These are phyloP conservation scores for Prunus padus DNA, from an alignment of 306 rosid genomes.

Conservation along the genomic window DNA sequence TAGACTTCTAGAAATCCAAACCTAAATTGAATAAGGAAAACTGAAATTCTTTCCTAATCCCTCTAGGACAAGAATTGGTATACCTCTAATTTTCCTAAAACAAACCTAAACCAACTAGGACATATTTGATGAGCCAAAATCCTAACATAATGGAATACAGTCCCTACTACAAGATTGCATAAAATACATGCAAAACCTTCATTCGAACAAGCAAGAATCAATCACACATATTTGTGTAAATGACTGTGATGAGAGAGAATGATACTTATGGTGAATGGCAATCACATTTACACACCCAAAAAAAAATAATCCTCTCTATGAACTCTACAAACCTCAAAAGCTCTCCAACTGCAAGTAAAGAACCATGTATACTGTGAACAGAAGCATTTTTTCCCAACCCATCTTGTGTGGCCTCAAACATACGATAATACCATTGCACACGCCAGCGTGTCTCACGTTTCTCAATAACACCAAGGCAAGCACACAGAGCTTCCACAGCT, in stretches of 20 bases:
- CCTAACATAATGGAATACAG: background rate
- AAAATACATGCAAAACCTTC: background rate
- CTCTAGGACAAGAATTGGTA: too few relatives aligned
- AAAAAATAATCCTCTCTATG: conserved; percentile 15
- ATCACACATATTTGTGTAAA: background rate
- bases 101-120: too few relatives aligned
- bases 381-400: conserved; percentile 96
- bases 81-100: too few relatives aligned
- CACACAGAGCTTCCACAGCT: conserved; percentile 97
- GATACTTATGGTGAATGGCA: background rate
- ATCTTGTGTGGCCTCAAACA: conserved; percentile 97
- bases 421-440: conserved; percentile 97
- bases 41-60: too few relatives aligned
- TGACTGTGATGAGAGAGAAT: background rate
- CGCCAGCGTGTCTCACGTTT: conserved; percentile 99
- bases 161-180: background rate
- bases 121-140: too few relatives aligned
- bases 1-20: too few relatives aligned
- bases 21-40: too few relatives aligned
- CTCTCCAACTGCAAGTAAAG: conserved; percentile 98
- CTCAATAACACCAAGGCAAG: conserved; percentile 93
- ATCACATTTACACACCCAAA: conserved; percentile 3
- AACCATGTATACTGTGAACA: conserved; percentile 96
- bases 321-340: conserved; percentile 77
- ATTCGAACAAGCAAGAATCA: background rate